Evolutionary conservation across 495 filamentous ascomycete genomes (phyloP), one percentile per base, ranked within the genome.

Genomic region (Aspergillus panamensis): DNA sequence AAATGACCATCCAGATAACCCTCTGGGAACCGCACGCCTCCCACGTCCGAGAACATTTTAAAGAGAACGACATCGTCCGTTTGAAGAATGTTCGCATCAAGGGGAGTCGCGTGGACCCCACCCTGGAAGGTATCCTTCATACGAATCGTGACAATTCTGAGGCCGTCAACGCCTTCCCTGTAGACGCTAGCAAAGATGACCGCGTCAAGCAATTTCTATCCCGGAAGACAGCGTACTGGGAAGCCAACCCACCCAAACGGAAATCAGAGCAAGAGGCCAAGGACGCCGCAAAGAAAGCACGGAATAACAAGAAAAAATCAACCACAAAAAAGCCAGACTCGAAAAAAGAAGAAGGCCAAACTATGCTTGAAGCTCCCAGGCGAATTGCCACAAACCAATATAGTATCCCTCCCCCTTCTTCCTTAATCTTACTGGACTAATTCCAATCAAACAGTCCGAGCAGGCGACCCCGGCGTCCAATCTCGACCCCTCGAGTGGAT

Each of bases 41-140:
- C 6, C 83, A 73, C 63, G 78, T 83, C 12, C 76, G 75, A n/a
- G 60, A 73, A 1, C 67, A 84, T 8, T 72, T 95, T 35, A 73
- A 78, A 3, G 73, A 77, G 33, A 82, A 81, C 2, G 69, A 83
- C 20, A 83, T 90, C 72, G 72, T 96, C 12, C 64, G 68, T 1
- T 67, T 98, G 8, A 77, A 75, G 32, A 96, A 96, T 66, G 82
- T 93, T 16, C 85, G 84, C 25, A 77, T 92, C 60, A 93, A 88
- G 51, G 21, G 32, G 31, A 55, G 53, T 32, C 78, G 79, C 47
- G 67, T 71, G 44, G 72, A 68, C 54, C 73, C 72, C 1, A 80
- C 77, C 35, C 69, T 96, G 0, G 93, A 97, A 66, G 94, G 89
- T 12, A 73, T 73, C 29, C 64, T 98, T 21, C 87, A 87, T 55